Base-by-base conservation (phyloP, 352 stramenopile species). In the Globisporangium iwayamae region DNA sequence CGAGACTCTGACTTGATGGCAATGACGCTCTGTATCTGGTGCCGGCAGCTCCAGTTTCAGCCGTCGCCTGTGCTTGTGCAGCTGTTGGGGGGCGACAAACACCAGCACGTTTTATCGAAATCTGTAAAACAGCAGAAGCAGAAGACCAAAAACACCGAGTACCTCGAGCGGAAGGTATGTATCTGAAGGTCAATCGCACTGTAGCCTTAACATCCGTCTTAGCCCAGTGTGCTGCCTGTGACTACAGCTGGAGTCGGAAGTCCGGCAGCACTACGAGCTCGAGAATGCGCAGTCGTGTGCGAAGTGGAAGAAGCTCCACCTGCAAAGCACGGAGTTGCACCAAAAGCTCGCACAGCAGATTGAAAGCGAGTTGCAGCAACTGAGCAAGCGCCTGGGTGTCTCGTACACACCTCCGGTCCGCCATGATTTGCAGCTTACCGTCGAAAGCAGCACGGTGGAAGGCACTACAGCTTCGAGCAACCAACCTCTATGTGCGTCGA, bases 241-340 rank as follows among this genome's bases (percentile, higher is more conserved):
- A 6, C 43, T 57, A 6, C 47, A 89, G 82, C 66, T 88, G 53
- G 76, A 86, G 57, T 79, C 78, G 9, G 78, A 87, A 57, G 74
- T 87, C 39, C 69, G 74, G 3, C 74, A 89, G 52, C 78, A 87
- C 36, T 87, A 81, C 39, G 78, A 91, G 52, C 58, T 81, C 4
- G 70, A 81, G 53, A 81, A 77, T 32, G 76, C 67, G 9, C 74
- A 82, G 52, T 67, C 76, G 34, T 87, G 77, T 61, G 70, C 56
- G 0, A 74, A 73, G 25, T 87, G 79, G 78, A 89, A 84, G 55
- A 62, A 71, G 54, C 70, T 89, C 14, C 74, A 91, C 48, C 20
- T 74, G 0, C 67, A 81, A 20, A 59, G 55, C 9, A 56, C 53
- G 8, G 65, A 84, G 3, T 25, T 65, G 9, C 59, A 64, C 0